Percentiles rank a stretch among this genome's conserved stretches.
These are phyloP conservation scores for Phytophthora rubi DNA, from an alignment of 352 stramenopile species.

Conservation along the genomic window DNA sequence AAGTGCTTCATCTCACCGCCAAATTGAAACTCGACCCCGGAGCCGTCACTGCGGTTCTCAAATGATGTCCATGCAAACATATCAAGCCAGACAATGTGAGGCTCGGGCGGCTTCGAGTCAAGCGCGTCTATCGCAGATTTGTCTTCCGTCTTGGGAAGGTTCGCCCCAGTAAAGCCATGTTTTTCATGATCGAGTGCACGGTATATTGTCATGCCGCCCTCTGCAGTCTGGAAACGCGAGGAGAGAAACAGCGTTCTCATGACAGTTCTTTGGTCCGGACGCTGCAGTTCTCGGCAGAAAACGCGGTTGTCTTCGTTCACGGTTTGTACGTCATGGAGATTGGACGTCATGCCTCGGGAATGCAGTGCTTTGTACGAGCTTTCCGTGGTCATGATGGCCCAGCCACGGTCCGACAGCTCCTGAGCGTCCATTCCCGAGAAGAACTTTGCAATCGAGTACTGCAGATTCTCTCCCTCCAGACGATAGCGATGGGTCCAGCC, in stretches of 20 bases:
- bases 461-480: constrained; percentile 29
- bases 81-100: constrained; percentile 39
- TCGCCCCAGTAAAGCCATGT: constrained; percentile 20
- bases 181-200: constrained; percentile 42
- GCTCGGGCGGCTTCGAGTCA: constrained; percentile 1
- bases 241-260: constrained; percentile 48
- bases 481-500: constrained; percentile 49
- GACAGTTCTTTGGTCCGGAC: constrained; percentile 25
- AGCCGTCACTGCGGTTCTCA: constrained; percentile 24
- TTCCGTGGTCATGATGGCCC: constrained; percentile 44
- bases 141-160: neutral
- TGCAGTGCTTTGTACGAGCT: constrained; percentile 41
- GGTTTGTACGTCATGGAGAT: constrained; percentile 36
- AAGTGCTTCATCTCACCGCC: constrained; percentile 41
- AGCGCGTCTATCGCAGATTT: neutral
- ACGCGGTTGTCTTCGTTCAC: constrained; percentile 50
- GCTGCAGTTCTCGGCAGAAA: constrained; percentile 42
- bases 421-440: constrained; percentile 34
- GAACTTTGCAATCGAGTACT: constrained; percentile 50
- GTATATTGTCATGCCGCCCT: constrained; percentile 48
- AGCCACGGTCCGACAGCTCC: constrained; percentile 39
- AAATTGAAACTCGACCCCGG: constrained; percentile 35
- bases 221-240: constrained; percentile 44
- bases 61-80: constrained; percentile 44
- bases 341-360: constrained; percentile 39